Percentiles rank a stretch among this genome's conserved stretches.
phyloP scores from a whole-genome alignment of 306 rosid species.

The Luffa aegyptiaca region DNA sequence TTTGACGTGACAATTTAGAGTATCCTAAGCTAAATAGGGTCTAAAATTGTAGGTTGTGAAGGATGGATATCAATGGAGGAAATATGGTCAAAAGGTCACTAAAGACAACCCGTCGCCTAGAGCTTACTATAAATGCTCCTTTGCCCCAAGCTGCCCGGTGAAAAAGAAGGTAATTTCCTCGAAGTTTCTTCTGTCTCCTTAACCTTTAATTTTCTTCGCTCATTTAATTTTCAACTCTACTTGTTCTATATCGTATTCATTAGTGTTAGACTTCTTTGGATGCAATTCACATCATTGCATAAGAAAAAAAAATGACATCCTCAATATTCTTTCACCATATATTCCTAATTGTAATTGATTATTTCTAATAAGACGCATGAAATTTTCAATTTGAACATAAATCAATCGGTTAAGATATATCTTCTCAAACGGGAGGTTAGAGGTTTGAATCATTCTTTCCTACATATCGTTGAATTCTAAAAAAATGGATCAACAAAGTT shows the following conservation, averaged over 20 bases:
- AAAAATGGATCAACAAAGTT: no score
- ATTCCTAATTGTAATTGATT: background rate
- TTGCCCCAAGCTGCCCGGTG: conserved; percentile 52
- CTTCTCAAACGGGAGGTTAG: no score
- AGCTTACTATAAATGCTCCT: conserved; percentile 67
- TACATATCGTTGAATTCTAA: no score
- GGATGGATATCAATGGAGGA: conserved; percentile 77
- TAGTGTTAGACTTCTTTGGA: background rate
- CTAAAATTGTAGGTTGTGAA: conserved; percentile 7
- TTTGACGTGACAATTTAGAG: background rate
- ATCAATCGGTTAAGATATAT: no score
- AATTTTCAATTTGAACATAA: no score
- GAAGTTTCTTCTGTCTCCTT: background rate
- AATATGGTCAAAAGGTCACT: conserved; percentile 72
- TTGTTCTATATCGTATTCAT: background rate
- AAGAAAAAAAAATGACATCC: background rate
- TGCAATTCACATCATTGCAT: background rate
- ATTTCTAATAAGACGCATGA: no score
- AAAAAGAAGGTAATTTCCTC: conserved; percentile 36
- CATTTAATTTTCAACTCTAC: background rate
- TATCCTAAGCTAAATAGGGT: background rate
- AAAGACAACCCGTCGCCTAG: conserved; percentile 70
- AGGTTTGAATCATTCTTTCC: no score
- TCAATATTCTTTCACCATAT: background rate
- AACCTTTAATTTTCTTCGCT: background rate